Base-by-base conservation (phyloP, 129 eudicot species). In the Pulicaria dysenterica region DNA sequence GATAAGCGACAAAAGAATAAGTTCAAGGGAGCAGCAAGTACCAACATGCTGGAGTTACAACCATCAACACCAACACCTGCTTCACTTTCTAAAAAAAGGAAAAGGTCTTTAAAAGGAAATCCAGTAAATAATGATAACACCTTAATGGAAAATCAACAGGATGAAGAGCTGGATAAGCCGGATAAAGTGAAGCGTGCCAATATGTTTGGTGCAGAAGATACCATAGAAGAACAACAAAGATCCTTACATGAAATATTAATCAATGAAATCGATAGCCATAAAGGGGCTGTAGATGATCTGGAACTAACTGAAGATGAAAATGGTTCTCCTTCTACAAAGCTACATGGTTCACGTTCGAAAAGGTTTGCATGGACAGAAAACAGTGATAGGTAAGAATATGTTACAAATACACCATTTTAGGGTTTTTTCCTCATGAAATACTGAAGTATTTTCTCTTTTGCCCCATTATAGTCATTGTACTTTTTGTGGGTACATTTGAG, bases 361-460 rank as follows among this genome's bases (percentile, higher is more conserved):
- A 88, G 82, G 90, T 89, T 87, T 81, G 58, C 78, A 31, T 93
- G 98, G 98, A 85, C 92, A 55, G 98, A 84, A 66, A 58, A 70
- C 15, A 85, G 87, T 60, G 98, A 93, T 49, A 89, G 92, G 98
- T 93, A 82, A 77, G 41, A 43, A 43, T 43, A 5, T 51, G 55
- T 34, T 56, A 36, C 58, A 10, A 38, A 4, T 37, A 47, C 16
- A 24, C 31, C 31, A 2, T 24, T 24, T 24, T 24, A 24, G 31
- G 31, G 31, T 31, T 3, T 58, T 58, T 57, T 34, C 11, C 34
- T n/a, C 63, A 31, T 1, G 34, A 58, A 11, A 24, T 34, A 58
- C 63, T 55, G 2, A 54, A 2, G 8, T 58, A 58, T 14, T 55
- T 55, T 55, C 8, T 24, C 14, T 34, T 58, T 58, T 58, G 15